These are phyloP conservation scores for Juglanconis sp. DNA, from an alignment of 2,329 filamentous ascomycete genomes.

Conservation along the genomic window DNA sequence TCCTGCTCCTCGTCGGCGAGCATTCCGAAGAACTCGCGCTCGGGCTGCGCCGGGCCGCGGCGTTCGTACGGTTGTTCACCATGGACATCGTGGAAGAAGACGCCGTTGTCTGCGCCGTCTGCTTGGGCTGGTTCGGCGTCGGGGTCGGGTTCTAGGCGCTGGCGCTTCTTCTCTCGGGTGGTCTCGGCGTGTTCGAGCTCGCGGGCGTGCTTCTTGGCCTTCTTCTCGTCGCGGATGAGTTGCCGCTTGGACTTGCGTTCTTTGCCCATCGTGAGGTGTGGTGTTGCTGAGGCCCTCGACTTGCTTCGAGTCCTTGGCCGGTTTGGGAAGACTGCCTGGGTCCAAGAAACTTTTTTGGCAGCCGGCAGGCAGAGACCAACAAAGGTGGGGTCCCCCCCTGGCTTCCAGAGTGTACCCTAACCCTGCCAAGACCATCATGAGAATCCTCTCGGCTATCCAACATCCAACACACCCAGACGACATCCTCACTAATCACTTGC, in stretches of 20 bases:
- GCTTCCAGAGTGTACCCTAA: neutral
- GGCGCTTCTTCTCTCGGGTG: constrained; percentile 24
- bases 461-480: neutral
- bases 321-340: neutral
- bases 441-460: neutral
- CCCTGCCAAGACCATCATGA: too few relatives aligned
- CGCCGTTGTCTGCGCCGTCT: constrained; percentile 8
- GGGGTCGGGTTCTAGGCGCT: constrained; percentile 21
- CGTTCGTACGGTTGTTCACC: neutral
- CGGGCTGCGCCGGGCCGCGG: constrained; percentile 30
- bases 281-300: too few relatives aligned
- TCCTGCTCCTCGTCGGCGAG: constrained; percentile 91
- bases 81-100: neutral
- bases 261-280: constrained; percentile 28
- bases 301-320: neutral
- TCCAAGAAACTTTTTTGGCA: neutral
- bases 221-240: constrained; percentile 34
- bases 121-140: neutral
- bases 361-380: neutral
- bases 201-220: constrained; percentile 31
- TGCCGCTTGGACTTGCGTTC: constrained; percentile 35
- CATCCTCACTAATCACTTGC: neutral
- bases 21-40: constrained; percentile 85
- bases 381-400: neutral
- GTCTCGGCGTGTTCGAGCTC: constrained; percentile 27